Base-by-base conservation (phyloP, 352 stramenopile genomes). In the Globisporangium viniferum region DNA sequence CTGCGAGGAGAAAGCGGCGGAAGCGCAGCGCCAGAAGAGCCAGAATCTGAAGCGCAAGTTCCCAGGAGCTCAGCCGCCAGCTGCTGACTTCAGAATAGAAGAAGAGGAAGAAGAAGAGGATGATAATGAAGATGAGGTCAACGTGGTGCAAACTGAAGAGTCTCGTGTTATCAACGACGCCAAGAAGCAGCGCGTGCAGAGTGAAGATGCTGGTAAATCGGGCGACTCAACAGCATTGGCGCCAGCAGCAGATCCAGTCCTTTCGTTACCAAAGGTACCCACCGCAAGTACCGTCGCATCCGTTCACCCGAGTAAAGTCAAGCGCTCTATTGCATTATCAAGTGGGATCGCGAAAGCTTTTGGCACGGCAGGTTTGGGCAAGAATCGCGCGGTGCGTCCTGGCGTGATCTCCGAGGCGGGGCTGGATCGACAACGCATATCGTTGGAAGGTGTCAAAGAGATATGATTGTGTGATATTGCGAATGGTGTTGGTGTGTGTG, bases 371-470 rank as follows among this genome's bases (percentile, higher is more conserved):
- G 66, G 3, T 3, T 51, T 20, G 7, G 20, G 24, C 44, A 59
- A 6, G 65, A 67, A 63, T 24, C 55, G 46, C 36, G 36, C 62
- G 4, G 54, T 54, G 24, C 73, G 78, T 36, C 80, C 75, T 20
- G 85, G 83, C 27, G 80, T 92, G 6, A 91, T 92, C 36, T 88
- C 85, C 3, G 66, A 79, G 33, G 73, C 60, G 6, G 87, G 92
- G 59, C 67, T 92, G n/a, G 69, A 78, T 24, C 77, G 71, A 1
- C 76, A 77, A n/a, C 74, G 75, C 5, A 57, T 85, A 5, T 5
- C 69, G 44, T 36, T 49, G 14, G 49, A 73, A 78, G 78, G 84
- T 88, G 75, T 2, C 27, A 22, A 39, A 20, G 2, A 33, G 31
- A 0, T 33, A 18, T 62, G 18, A 39, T 8, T 62, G 14, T 24